A percentile compares a stretch with the other conserved stretches of the same genome.
Evolutionary conservation across 495 filamentous ascomycete genomes (phyloP).

Genomic region (Glarea lozoyensis): DNA sequence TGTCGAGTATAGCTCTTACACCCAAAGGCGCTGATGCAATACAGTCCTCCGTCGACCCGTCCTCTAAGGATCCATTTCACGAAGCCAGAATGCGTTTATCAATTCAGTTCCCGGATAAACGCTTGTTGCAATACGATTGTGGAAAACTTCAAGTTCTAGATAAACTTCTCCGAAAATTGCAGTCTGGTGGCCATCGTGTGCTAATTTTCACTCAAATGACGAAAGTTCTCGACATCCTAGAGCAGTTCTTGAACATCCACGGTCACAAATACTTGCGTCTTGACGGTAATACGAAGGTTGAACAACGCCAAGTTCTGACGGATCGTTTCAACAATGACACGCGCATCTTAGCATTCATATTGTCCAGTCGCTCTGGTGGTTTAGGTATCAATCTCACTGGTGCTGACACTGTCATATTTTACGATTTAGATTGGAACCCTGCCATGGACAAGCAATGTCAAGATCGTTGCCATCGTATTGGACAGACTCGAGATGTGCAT

Average conservation of each 20-base stretch:
- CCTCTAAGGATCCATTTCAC: conserved; percentile 69
- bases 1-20: conserved; percentile 57
- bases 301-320: conserved; percentile 90
- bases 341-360: conserved; percentile 88
- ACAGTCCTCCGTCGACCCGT: conserved; percentile 29
- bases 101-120: conserved; percentile 94
- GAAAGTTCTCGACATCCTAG: conserved; percentile 92
- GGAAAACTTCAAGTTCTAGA: conserved; percentile 93
- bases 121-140: conserved; percentile 93
- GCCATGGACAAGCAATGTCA: conserved; percentile 99
- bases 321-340: conserved; percentile 95
- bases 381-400: conserved; percentile 95
- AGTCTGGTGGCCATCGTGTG: conserved; percentile 83
- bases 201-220: conserved; percentile 99
- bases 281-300: conserved; percentile 89
- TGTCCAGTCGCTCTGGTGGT: conserved; percentile 89
- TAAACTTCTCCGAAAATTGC: conserved; percentile 74
- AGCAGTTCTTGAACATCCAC: conserved; percentile 97
- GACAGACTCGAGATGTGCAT: conserved; percentile 95
- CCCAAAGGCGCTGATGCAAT: conserved; percentile 50
- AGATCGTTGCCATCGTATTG: conserved; percentile 95
- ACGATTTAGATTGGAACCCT: conserved; percentile 99
- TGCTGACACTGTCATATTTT: conserved; percentile 98
- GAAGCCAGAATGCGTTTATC: conserved; percentile 86
- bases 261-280: conserved; percentile 93